phyloP scores from a whole-genome alignment of 2,329 filamentous ascomycete species.

The Penicillium sp. region DNA sequence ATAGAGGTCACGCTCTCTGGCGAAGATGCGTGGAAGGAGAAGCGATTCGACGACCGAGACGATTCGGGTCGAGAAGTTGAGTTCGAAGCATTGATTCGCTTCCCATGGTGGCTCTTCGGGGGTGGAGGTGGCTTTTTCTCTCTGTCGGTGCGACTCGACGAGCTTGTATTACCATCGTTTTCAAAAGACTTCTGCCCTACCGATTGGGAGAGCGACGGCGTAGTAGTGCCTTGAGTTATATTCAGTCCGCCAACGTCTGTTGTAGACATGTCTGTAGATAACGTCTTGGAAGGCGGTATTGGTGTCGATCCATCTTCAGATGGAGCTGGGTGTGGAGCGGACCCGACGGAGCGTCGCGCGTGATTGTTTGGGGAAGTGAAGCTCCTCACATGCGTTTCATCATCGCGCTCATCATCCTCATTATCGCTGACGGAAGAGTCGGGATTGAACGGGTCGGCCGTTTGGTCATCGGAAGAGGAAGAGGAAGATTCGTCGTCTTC shows the following conservation, averaged over 20 bases:
- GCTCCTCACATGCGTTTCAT: slow-evolving; percentile 8
- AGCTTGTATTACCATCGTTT: slow-evolving; percentile 53
- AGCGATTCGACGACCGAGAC: slow-evolving; percentile 30
- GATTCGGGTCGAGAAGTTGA: slow-evolving; percentile 27
- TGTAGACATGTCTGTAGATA: neutral
- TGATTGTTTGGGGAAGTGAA: slow-evolving; percentile 16
- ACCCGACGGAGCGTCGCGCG: slow-evolving; percentile 16
- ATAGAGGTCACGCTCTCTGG: slow-evolving; percentile 26
- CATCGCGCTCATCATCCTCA: slow-evolving; percentile 21
- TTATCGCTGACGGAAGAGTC: slow-evolving; percentile 32
- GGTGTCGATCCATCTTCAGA: slow-evolving; percentile 25
- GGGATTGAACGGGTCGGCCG: slow-evolving; percentile 45
- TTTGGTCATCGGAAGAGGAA: slow-evolving; percentile 38
- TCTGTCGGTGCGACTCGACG: slow-evolving; percentile 38
- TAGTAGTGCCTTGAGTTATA: slow-evolving; percentile 3
- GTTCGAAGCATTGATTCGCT: slow-evolving; percentile 62
- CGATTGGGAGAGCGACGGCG: slow-evolving; percentile 49
- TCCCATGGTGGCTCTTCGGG: slow-evolving; percentile 78
- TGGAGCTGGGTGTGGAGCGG: slow-evolving; percentile 30
- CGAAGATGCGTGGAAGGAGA: slow-evolving; percentile 30
- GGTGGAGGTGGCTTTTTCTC: slow-evolving; percentile 71
- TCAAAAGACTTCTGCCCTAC: slow-evolving; percentile 62
- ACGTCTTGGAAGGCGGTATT: slow-evolving; percentile 10
- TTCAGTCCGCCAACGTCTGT: slow-evolving; percentile 1
- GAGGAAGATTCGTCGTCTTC: slow-evolving; percentile 33